phyloP scores from a whole-genome alignment of 108 stramenopile species.

The Skeletonema potamos region DNA sequence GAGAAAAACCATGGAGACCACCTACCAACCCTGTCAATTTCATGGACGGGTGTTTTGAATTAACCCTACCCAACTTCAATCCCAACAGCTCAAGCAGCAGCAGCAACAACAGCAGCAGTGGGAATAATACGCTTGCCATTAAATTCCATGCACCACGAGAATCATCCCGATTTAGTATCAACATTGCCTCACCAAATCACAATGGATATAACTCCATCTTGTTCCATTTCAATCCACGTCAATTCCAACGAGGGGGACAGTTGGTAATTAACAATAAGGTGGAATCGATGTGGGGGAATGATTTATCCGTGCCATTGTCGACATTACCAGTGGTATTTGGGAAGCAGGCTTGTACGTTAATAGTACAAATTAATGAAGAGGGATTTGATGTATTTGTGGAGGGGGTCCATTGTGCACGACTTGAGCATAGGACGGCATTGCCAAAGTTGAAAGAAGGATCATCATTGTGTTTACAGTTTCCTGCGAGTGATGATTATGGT shows the following conservation, averaged over 20 bases:
- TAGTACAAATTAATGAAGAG: conserved; percentile 80
- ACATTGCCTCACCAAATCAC: conserved; percentile 54
- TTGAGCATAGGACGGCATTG: conserved; percentile 73
- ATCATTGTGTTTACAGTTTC: conserved; percentile 72
- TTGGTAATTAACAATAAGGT: conserved; percentile 82
- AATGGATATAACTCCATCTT: conserved; percentile 66
- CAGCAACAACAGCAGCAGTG: conserved; percentile 34
- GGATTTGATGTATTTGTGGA: conserved; percentile 86
- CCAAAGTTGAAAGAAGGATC: conserved; percentile 12
- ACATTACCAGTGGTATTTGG: conserved; percentile 81
- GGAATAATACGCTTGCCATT: conserved; percentile 85
- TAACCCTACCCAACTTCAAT: conserved; percentile 70
- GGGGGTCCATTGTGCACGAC: conserved; percentile 70
- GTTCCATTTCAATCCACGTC: conserved; percentile 86
- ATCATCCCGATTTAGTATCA: conserved; percentile 78
- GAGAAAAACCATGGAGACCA: conserved; percentile 54
- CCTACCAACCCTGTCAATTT: conserved; percentile 47
- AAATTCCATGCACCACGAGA: conserved; percentile 79
- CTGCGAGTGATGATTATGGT: conserved; percentile 75
- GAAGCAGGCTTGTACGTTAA: conserved; percentile 58
- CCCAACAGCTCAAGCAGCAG: conserved; percentile 2
- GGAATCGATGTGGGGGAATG: conserved; percentile 79
- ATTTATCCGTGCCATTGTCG: conserved; percentile 68
- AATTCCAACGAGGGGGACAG: conserved; percentile 73
- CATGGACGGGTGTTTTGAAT: conserved; percentile 66